These are phyloP conservation scores for Candida suzukii DNA, from an alignment of 805 yeast species.

Conservation along the genomic window DNA sequence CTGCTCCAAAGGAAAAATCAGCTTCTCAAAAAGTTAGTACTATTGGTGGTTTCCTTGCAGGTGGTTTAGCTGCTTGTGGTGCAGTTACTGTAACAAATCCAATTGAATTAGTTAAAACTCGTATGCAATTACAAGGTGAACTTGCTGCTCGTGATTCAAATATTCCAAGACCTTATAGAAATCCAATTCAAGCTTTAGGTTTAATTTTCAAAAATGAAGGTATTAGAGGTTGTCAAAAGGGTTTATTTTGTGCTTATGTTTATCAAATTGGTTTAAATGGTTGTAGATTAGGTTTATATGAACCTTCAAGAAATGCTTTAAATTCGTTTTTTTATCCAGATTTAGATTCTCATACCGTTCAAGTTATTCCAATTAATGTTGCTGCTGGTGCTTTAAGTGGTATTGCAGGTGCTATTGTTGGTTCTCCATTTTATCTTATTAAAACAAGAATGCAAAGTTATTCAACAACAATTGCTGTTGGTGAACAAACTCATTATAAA, in stretches of 20 bases:
- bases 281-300: slow-evolving; percentile 90
- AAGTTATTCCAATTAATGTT: slow-evolving; percentile 56
- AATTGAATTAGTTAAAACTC: slow-evolving; percentile 85
- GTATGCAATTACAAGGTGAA: slow-evolving; percentile 98
- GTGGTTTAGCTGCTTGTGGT: slow-evolving; percentile 93
- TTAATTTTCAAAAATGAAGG: slow-evolving; percentile 80
- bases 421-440: slow-evolving; percentile 87
- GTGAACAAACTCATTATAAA: slow-evolving; percentile 87
- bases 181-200: slow-evolving; percentile 77
- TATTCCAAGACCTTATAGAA: slow-evolving; percentile 55
- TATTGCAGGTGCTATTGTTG: slow-evolving; percentile 78
- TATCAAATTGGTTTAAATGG: slow-evolving; percentile 93
- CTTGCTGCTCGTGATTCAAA: slow-evolving; percentile 45
- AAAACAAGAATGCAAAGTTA: slow-evolving; percentile 97
- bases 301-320: slow-evolving; percentile 63
- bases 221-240: slow-evolving; percentile 80
- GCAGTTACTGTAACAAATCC: slow-evolving; percentile 98
- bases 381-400: slow-evolving; percentile 81
- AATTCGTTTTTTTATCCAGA: slow-evolving; percentile 51
- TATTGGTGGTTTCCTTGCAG: slow-evolving; percentile 79
- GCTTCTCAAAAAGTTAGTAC: slow-evolving; percentile 59
- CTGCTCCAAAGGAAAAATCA: slow-evolving; percentile 22
- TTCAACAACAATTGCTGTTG: slow-evolving; percentile 58
- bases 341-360: slow-evolving; percentile 40
- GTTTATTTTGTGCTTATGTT: slow-evolving; percentile 79